Percentiles rank a stretch among this genome's conserved stretches.
These are phyloP conservation scores for Plenodomus biglobosus DNA, from an alignment of 2,329 filamentous ascomycete genomes.

Conservation along the genomic window DNA sequence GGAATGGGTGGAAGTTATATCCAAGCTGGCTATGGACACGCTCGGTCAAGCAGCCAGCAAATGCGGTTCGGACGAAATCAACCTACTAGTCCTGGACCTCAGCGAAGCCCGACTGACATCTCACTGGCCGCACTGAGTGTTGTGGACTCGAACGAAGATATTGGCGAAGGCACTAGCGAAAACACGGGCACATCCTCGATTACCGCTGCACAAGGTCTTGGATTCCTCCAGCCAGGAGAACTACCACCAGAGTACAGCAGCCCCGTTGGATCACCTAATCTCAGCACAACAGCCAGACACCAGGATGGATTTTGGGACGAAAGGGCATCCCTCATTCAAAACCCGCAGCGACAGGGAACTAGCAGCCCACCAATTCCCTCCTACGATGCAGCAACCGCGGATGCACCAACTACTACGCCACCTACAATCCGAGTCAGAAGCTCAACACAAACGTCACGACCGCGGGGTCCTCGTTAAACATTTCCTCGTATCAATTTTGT, in stretches of 20 bases:
- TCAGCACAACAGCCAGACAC: constrained; percentile 58
- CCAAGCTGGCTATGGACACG: constrained; percentile 59
- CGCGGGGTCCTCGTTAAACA: constrained; percentile 18
- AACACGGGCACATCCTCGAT: constrained; percentile 23
- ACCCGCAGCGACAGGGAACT: constrained; percentile 21
- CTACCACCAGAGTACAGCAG: constrained; percentile 55
- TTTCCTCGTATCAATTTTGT: constrained; percentile 11
- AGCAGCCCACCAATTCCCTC: constrained; percentile 71
- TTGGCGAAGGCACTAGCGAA: constrained; percentile 69
- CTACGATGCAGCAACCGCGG: constrained; percentile 78
- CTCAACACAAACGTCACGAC: constrained; percentile 26
- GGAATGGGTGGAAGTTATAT: constrained; percentile 54
- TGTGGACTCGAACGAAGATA: constrained; percentile 65
- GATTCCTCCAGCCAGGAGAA: constrained; percentile 41
- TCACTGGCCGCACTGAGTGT: constrained; percentile 84
- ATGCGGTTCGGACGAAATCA: constrained; percentile 67
- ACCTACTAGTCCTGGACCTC: constrained; percentile 83
- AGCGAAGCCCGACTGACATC: constrained; percentile 92
- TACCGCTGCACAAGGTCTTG: constrained; percentile 33
- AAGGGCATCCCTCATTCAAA: constrained; percentile 51
- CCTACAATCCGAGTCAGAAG: constrained; percentile 30
- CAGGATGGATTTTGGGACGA: constrained; percentile 51
- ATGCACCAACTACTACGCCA: constrained; percentile 51
- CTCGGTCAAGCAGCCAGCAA: constrained; percentile 74
- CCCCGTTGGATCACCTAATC: constrained; percentile 42